Evolutionary conservation across 441 rosid species (phyloP).

Genomic region (Capsella rubella): DNA sequence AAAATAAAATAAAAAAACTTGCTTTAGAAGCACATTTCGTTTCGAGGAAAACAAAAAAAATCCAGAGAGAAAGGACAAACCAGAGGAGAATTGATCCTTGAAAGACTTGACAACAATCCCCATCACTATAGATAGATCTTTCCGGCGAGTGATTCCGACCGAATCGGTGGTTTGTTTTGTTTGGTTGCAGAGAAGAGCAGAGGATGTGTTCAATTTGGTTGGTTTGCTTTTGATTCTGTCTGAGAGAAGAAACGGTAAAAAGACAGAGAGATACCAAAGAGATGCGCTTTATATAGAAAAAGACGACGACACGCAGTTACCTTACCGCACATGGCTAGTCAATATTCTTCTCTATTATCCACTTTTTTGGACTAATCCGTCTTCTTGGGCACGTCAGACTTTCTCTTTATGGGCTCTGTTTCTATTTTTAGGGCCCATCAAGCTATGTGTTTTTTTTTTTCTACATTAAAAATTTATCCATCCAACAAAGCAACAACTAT

Average conservation of each 20-base stretch:
- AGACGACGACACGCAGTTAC: slow-evolving; percentile 26
- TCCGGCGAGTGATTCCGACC: neutral
- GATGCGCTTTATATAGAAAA: slow-evolving; percentile 19
- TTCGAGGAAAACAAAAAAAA: neutral
- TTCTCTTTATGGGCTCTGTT: slow-evolving; percentile 8
- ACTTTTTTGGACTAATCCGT: neutral
- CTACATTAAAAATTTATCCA: too few relatives aligned
- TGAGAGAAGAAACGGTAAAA: slow-evolving; percentile 36
- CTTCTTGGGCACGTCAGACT: slow-evolving; percentile 17
- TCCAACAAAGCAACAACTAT: too few relatives aligned
- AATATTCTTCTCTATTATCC: neutral
- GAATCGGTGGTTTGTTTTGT: neutral
- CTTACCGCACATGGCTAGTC: neutral
- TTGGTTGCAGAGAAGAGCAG: neutral
- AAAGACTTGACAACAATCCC: slow-evolving; percentile 55
- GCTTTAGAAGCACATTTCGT: neutral
- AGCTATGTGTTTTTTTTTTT: neutral
- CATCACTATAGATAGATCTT: slow-evolving; percentile 19
- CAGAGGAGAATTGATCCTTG: slow-evolving; percentile 78
- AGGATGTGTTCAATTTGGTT: slow-evolving; percentile 30
- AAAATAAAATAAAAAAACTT: neutral
- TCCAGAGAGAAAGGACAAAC: slow-evolving; percentile 42
- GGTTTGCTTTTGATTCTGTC: slow-evolving; percentile 28
- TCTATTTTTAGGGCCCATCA: slow-evolving; percentile 6
- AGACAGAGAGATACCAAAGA: neutral